Evolutionary conservation across 768 basidiomycete genomes (phyloP).

Genomic region (Rhodosporidiobolus odoratus): DNA sequence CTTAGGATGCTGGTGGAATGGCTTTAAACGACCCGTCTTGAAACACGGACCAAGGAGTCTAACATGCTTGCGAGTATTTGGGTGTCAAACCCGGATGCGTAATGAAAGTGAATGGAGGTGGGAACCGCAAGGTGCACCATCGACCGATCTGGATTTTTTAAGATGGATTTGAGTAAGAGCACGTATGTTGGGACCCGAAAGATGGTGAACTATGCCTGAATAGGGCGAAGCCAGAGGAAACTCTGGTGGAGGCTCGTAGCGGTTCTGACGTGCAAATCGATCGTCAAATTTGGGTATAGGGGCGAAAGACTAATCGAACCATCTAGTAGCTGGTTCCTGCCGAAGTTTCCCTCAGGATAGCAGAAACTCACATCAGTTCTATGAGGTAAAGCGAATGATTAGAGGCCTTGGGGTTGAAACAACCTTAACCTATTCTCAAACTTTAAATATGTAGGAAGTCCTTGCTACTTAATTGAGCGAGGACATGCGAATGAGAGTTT

Average conservation of each 20-base stretch:
- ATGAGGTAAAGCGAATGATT: slow-evolving; percentile 69
- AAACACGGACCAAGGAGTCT: slow-evolving; percentile 83
- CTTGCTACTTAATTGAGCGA: slow-evolving; percentile 54
- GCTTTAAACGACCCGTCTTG: too few species aligned
- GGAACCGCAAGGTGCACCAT: slow-evolving; percentile 63
- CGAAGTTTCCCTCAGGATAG: slow-evolving; percentile 79
- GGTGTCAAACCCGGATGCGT: slow-evolving; percentile 64
- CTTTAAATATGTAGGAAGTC: slow-evolving; percentile 62
- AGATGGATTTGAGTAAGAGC: slow-evolving; percentile 73
- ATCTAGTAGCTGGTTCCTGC: slow-evolving; percentile 89
- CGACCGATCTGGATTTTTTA: slow-evolving; percentile 68
- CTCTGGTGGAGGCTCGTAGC: slow-evolving; percentile 93
- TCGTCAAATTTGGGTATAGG: slow-evolving; percentile 93
- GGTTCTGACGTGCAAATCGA: slow-evolving; percentile 95
- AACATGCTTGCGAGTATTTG: slow-evolving; percentile 75
- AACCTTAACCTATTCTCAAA: slow-evolving; percentile 78
- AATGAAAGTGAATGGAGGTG: too few species aligned
- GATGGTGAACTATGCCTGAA: slow-evolving; percentile 85
- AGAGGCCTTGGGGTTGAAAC: slow-evolving; percentile 83
- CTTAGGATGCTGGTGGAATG: too few species aligned
- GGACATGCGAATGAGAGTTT: slow-evolving; percentile 58
- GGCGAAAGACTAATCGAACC: slow-evolving; percentile 94
- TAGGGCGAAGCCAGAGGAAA: slow-evolving; percentile 91
- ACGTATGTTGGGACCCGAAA: slow-evolving; percentile 81
- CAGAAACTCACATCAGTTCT: slow-evolving; percentile 59